phyloP scores from a whole-genome alignment of 1,284 basidiomycete genomes.

The Microstroma glucosiphilum region DNA sequence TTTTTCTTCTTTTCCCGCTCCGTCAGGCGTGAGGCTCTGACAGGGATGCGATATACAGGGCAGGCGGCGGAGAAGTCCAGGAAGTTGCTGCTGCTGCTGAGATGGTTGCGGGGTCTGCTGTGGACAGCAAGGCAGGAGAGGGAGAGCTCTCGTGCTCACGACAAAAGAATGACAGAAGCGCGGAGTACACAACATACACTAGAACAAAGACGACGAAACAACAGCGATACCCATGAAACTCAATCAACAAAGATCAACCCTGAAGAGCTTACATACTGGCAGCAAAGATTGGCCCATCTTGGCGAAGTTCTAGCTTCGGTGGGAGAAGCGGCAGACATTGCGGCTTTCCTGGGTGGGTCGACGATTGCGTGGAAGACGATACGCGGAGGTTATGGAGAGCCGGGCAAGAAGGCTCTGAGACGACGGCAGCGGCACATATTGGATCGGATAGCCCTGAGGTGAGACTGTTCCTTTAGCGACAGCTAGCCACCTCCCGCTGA shows the following conservation, averaged over 20 bases:
- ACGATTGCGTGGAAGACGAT: conserved; percentile 10
- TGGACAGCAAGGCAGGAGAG: not conserved
- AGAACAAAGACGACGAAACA: not conserved
- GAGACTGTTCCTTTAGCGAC: conserved; percentile 6
- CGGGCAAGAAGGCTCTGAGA: not conserved
- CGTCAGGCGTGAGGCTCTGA: conserved; percentile 5
- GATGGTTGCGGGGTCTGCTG: not conserved
- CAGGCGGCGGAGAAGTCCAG: not conserved
- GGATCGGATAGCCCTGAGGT: conserved; percentile 10
- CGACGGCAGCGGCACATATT: conserved; percentile 5
- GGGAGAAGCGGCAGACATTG: conserved; percentile 10
- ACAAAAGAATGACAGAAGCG: not conserved
- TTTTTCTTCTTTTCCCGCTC: conserved; percentile 5
- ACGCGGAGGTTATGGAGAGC: not conserved
- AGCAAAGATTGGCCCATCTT: not conserved
- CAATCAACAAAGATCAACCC: too few species aligned
- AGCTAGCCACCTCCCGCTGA: too few species aligned
- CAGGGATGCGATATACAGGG: not conserved
- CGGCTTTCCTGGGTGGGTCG: conserved; percentile 13
- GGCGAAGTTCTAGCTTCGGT: not conserved
- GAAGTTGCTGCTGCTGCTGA: conserved; percentile 1
- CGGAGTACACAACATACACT: not conserved
- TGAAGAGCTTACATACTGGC: not conserved
- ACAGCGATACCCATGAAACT: not conserved
- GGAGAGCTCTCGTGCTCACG: not conserved